These are phyloP conservation scores for Mycena vitilis DNA, from an alignment of 768 basidiomycete genomes.

Conservation along the genomic window DNA sequence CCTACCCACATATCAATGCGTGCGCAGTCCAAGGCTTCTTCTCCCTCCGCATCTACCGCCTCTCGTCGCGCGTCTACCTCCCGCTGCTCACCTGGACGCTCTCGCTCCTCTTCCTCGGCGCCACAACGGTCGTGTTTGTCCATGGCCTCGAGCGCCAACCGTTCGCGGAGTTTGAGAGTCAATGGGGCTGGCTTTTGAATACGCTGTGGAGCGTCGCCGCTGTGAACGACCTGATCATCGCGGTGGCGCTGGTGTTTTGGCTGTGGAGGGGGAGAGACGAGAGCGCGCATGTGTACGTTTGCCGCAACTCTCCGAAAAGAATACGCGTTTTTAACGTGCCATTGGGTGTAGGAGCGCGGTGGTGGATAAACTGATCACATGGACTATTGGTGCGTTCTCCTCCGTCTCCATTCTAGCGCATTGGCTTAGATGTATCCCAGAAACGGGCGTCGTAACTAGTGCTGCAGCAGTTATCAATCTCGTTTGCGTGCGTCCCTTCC, in stretches of 20 bases:
- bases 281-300: neutral
- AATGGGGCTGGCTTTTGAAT: constrained; percentile 28
- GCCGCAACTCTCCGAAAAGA: neutral
- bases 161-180: neutral
- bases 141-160: neutral
- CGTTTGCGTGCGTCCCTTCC: constrained; percentile 14
- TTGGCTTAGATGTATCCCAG: neutral
- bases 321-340: neutral
- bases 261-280: neutral
- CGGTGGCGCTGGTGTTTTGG: constrained; percentile 1
- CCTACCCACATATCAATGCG: neutral
- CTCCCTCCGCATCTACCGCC: constrained; percentile 30
- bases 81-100: constrained; percentile 29
- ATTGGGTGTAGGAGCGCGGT: constrained; percentile 9
- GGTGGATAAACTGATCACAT: constrained; percentile 5
- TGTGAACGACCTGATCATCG: constrained; percentile 26
- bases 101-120: constrained; percentile 23
- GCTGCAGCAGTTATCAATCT: constrained; percentile 30
- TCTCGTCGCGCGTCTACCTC: constrained; percentile 25
- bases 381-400: constrained; percentile 2
- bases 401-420: neutral
- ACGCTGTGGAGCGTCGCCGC: constrained; percentile 25
- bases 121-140: constrained; percentile 9
- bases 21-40: constrained; percentile 31
- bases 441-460: constrained; percentile 18